phyloP scores from a whole-genome alignment of 2,329 filamentous ascomycete species.

The Myriosclerotinia scirpicola region DNA sequence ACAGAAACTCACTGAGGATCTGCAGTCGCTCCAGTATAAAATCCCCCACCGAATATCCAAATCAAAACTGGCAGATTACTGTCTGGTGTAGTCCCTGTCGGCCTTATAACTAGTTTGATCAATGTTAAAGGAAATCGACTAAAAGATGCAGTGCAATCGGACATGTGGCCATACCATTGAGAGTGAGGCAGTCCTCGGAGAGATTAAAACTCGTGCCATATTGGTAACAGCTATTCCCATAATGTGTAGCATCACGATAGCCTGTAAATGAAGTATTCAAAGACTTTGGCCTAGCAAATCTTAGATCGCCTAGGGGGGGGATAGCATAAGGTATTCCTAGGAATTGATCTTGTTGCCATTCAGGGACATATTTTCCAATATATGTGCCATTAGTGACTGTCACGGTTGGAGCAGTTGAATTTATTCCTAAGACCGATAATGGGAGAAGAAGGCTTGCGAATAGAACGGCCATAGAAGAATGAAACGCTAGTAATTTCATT shows the following conservation, averaged over 20 bases:
- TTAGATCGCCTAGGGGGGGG: conserved; percentile 47
- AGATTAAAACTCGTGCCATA: conserved; percentile 45
- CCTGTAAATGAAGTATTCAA: conserved; percentile 45
- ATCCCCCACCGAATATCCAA: conserved; percentile 62
- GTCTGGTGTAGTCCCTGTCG: conserved; percentile 40
- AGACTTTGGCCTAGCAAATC: conserved; percentile 45
- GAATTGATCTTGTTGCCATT: conserved; percentile 44
- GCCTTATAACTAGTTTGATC: conserved; percentile 43
- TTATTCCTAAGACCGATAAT: neutral
- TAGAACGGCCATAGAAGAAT: conserved; percentile 1
- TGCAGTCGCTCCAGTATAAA: conserved; percentile 50
- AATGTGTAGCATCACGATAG: conserved; percentile 44
- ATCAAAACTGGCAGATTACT: conserved; percentile 45
- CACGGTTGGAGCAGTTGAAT: conserved; percentile 27
- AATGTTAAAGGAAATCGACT: neutral
- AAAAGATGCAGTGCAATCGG: neutral
- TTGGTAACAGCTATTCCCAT: conserved; percentile 50
- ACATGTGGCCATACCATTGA: conserved; percentile 40
- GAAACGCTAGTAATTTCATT: neutral
- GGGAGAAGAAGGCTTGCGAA: neutral
- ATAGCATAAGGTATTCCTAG: conserved; percentile 51
- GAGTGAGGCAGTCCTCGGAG: conserved; percentile 51
- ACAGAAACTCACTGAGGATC: conserved; percentile 47
- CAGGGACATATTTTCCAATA: conserved; percentile 31
- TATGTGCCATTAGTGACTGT: conserved; percentile 35